Percentiles rank a stretch among this genome's conserved stretches.
Conservation (phyloP, 148 eudicot species). For the Fallopia convolvulus region DNA sequence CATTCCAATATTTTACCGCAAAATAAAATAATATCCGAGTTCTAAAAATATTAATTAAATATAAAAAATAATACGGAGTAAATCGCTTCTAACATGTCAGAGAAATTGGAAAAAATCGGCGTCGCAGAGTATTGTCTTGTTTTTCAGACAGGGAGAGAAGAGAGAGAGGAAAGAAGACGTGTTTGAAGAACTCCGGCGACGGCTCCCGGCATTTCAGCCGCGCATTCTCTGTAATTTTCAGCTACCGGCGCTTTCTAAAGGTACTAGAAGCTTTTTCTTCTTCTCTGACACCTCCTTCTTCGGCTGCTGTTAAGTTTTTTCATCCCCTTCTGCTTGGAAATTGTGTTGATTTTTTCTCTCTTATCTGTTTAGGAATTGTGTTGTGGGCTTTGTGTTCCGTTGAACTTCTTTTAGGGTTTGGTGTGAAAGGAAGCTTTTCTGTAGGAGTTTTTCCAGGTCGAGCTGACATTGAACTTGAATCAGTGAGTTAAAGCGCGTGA, state of each 20-base stretch:
- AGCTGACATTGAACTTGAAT: background rate
- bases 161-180: constrained; percentile 11
- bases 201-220: background rate
- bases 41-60: background rate
- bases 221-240: background rate
- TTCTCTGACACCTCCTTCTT: background rate
- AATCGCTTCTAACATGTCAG: background rate
- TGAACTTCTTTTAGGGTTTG: background rate
- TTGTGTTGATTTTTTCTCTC: constrained; percentile 6
- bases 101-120: constrained; percentile 43
- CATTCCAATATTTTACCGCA: constrained; percentile 10
- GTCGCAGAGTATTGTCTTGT: constrained; percentile 17
- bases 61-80: background rate
- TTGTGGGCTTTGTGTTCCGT: background rate
- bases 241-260: background rate
- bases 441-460: background rate
- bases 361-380: background rate
- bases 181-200: background rate
- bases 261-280: background rate
- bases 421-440: background rate
- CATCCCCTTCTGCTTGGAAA: background rate
- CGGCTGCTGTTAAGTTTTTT: background rate
- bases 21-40: background rate
- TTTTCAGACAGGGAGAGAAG: constrained; percentile 13
- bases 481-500: background rate